Base-by-base conservation (phyloP, 2,329 filamentous ascomycete species). In the Thermomyces lanuginosus region DNA sequence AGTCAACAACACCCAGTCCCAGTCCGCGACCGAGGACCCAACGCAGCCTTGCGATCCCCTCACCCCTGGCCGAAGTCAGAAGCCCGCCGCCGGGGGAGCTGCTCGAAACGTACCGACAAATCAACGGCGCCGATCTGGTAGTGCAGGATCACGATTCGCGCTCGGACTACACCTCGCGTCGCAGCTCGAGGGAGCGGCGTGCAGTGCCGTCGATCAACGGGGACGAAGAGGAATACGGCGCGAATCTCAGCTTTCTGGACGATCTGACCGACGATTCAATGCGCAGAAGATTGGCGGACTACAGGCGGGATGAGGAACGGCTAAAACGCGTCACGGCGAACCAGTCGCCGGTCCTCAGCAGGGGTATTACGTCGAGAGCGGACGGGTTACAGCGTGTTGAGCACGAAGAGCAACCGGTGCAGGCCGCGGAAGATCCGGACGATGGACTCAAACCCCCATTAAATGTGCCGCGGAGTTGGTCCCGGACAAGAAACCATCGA, bases 261-360 rank as follows among this genome's bases (percentile, higher is more conserved):
- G 46, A 53, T 9, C 31, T 45, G 21, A 42, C 42, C 5, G 46
- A 53, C 22, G 39, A 48, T 8, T 42, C 47, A 10, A 36, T 49
- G 4, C 51, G 46, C 24, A 49, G 44, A 16, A 49, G 42, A 17
- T 34, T 46, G 11, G 40, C 44, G 11, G 48, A 56, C 17, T 49
- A 51, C 28, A 41, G 46, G 14, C 38, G 44, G 26, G 55, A 60
- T 27, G 49, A 51, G 33, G 42, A 45, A 34, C 50, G 55, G 17
- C 39, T 60, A 15, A 44, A 43, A 36, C 46, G 48, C 13, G 54
- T 47, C 11, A 55, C 52, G 5, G 39, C 45, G 16, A 51, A 42
- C 34, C 46, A 45, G 13, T 52, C 51, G 2, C 53, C 55, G 2
- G 45, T 57, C 12, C 48, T 59, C 32, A 50, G 54, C 26, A 55